Evolutionary conservation across 1,139 yeast species (phyloP).

Genomic region (Pichiaceae sp.): DNA sequence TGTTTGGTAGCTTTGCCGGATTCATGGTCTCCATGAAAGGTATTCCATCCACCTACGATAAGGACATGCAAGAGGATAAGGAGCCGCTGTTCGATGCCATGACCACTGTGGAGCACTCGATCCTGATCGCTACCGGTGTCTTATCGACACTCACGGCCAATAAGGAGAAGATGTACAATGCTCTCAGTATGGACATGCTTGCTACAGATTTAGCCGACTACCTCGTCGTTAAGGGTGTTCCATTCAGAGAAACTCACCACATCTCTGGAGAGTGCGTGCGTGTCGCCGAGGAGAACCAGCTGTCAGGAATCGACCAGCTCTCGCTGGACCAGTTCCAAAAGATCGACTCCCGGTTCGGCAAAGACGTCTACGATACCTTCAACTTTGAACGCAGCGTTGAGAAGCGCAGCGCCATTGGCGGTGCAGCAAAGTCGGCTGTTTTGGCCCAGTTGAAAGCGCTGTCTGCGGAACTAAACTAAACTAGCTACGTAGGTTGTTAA

Average conservation of each 20-base stretch:
- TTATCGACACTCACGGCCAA: conserved; percentile 74
- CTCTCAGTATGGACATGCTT: conserved; percentile 97
- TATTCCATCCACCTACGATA: conserved; percentile 94
- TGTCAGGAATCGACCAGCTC: conserved; percentile 77
- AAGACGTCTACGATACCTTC: conserved; percentile 76
- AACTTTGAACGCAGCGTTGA: conserved; percentile 92
- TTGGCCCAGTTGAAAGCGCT: conserved; percentile 55
- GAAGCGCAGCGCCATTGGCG: conserved; percentile 94
- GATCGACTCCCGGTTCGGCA: conserved; percentile 73
- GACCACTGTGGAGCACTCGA: conserved; percentile 86
- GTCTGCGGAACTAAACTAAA: conserved; percentile 7
- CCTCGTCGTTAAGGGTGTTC: conserved; percentile 94
- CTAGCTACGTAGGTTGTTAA: no score
- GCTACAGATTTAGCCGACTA: conserved; percentile 98
- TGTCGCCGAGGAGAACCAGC: conserved; percentile 66
- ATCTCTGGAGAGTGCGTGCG: conserved; percentile 97
- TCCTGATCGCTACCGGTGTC: conserved; percentile 92
- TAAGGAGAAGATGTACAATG: conserved; percentile 68
- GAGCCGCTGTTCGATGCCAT: conserved; percentile 93
- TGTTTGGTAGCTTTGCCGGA: conserved; percentile 90
- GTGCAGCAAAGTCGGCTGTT: conserved; percentile 91
- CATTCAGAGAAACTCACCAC: conserved; percentile 98
- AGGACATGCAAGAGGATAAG: conserved; percentile 98
- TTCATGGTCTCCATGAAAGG: conserved; percentile 94
- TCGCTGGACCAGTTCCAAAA: conserved; percentile 65